Evolutionary conservation across 2,329 filamentous ascomycete genomes (phyloP).

Genomic region (Phaeosphaeriaceae sp.): DNA sequence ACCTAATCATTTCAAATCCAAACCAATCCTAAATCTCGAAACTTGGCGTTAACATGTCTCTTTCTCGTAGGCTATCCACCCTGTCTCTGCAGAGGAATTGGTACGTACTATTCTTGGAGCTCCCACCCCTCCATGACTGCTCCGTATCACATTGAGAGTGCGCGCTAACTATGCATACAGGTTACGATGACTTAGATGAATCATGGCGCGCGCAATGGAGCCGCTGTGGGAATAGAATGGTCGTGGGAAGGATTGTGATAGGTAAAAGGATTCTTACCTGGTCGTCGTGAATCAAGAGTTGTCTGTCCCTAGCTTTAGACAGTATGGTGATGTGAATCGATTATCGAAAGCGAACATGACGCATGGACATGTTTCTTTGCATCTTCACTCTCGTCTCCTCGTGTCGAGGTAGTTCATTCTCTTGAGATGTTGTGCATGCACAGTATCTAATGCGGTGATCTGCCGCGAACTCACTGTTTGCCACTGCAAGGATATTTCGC

Average conservation of each 20-base stretch:
- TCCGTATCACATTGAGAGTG: neutral
- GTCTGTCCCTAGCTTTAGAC: no score
- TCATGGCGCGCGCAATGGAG: neutral
- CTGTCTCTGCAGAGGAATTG: conserved; percentile 49
- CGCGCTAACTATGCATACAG: conserved; percentile 12
- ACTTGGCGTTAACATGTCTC: conserved; percentile 9
- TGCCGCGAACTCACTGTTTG: no score
- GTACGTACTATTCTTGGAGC: conserved; percentile 19
- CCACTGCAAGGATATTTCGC: no score
- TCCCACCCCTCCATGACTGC: neutral
- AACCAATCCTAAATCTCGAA: neutral
- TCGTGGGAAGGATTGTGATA: neutral
- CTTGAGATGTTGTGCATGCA: no score
- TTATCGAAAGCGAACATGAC: no score
- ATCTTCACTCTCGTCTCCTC: neutral
- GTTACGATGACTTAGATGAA: conserved; percentile 37
- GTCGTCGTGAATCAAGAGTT: no score
- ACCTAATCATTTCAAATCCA: neutral
- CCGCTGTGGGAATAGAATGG: neutral
- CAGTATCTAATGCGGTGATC: no score
- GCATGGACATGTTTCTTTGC: no score
- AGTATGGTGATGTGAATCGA: neutral
- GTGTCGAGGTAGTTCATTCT: neutral
- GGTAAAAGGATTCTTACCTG: neutral
- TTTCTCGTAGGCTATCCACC: conserved; percentile 43